Evolutionary conservation across 192 early-diverging fungal genomes (phyloP), one percentile per base, ranked within the genome.

Genomic region (Umbelopsis isabellina): DNA sequence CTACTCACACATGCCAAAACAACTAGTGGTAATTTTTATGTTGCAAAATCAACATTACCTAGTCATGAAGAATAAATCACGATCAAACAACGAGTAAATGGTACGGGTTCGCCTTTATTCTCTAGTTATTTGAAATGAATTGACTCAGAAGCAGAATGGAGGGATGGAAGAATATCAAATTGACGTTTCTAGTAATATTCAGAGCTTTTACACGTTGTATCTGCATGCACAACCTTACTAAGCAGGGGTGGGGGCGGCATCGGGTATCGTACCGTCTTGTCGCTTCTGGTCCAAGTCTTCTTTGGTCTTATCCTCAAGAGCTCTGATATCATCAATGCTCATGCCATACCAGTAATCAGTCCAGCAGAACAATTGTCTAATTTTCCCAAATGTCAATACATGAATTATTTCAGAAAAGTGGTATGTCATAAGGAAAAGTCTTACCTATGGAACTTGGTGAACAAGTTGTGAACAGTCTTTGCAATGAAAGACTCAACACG

Each of bases 261-360:
- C 41, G 23, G 12, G 53, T 20, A 20, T 23, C 30, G 51, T 5
- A 33, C 52, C 72, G 21, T 70, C 41, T 20, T 68, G 64, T 68
- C 71, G 64, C 65, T 70, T 72, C 35, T 85, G 79, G 47, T 86
- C 78, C 46, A 92, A 71, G 13, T 89, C 86, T 58, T 84, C 79
- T 71, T 88, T 89, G 4, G 88, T 91, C 55, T 88, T 83, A 53
- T 84, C 87, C 70, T 93, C 92, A 49, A 88, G 66, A 37, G 78
- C 78, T 65, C 92, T 78, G 46, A 93, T 83, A 61, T 90, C 84
- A 33, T 92, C 84, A 70, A 93, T 90, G 3, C 87, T 84, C 82
- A 93, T 84, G n/a, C 91, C 91, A 69, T 80, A 82, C 92, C 92
- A 93, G 48, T 81, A 78, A 58, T 93, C 92, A 74, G 89, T 92